A percentile compares a stretch with the other conserved stretches of the same genome.
These are phyloP conservation scores for Blastobotrys peoriensis DNA, from an alignment of 805 yeast genomes.

Conservation along the genomic window DNA sequence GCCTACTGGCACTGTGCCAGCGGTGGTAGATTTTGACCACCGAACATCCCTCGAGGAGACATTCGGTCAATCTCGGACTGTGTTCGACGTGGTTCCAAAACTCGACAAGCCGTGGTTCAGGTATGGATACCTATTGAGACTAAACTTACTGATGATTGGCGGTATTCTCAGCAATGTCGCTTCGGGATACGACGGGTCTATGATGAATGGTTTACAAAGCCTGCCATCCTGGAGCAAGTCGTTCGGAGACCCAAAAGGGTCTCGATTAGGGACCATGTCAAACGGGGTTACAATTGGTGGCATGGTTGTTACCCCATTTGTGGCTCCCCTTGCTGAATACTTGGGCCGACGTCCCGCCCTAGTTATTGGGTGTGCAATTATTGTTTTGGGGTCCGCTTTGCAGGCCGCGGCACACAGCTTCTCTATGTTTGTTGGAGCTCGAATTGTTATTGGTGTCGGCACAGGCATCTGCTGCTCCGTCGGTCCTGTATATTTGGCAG, in stretches of 20 bases:
- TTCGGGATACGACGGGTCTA: constrained; percentile 16
- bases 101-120: constrained; percentile 6
- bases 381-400: constrained; percentile 54
- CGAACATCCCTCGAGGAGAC: no score
- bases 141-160: constrained; percentile 12
- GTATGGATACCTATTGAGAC: constrained; percentile 13
- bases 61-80: no score
- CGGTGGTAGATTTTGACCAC: no score
- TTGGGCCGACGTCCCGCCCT: constrained; percentile 61
- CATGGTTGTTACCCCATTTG: constrained; percentile 60
- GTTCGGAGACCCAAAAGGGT: constrained; percentile 12
- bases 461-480: constrained; percentile 47
- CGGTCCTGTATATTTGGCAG: constrained; percentile 62
- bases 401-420: constrained; percentile 33
- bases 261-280: constrained; percentile 11
- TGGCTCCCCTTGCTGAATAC: constrained; percentile 51
- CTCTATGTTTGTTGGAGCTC: constrained; percentile 66
- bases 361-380: constrained; percentile 46
- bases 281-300: constrained; percentile 43
- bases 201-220: constrained; percentile 19
- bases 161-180: constrained; percentile 11
- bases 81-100: constrained; percentile 13
- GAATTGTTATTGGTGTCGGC: constrained; percentile 69
- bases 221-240: constrained; percentile 19
- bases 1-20: no score